Base-by-base conservation (phyloP, 192 early-diverging fungal species). In the Endogone sp. region DNA sequence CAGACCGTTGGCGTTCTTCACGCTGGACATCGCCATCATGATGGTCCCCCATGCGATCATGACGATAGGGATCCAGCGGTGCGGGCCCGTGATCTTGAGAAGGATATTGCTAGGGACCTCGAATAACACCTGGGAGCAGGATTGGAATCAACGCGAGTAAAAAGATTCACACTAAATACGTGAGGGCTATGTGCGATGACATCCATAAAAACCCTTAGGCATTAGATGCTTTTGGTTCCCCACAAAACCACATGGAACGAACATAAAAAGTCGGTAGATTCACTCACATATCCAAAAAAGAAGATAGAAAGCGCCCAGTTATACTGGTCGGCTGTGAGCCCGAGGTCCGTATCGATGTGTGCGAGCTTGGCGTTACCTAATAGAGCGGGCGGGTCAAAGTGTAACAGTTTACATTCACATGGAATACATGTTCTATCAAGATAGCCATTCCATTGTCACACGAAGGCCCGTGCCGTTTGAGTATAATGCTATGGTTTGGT, bases 21-120 rank as follows among this genome's bases (percentile, higher is more conserved):
- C 78, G 28, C 82, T 82, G 22, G 83, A 81, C 83, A 89, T 88
- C 8, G 72, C 64, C 56, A 75, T 73, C 76, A 82, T 84, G n/a
- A 78, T 72, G 20, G 66, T 59, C 11, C 86, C 84, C 86, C 88
- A 89, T 10, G 67, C 54, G 21, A 87, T 66, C 79, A 86, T 87
- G 60, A 86, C 79, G 31, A 82, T 76, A 2, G 84, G 72, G 29
- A 89, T 74, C 88, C 88, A 89, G 30, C 71, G 74, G 10, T 70
- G 75, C 20, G 88, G 86, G n/a, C 82, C 80, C 63, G 84, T 74
- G 27, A 62, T 74, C 67, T 89, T 91, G 26, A 91, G 74, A 57
- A 88, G 44, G 56, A 91, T 72, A 71, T 92, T 93, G 49, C 87
- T 89, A 6, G 91, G 91, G 13, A 93, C 76, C 71, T 93, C 91